These are phyloP conservation scores for Pezicula radicicola DNA, from an alignment of 2,329 filamentous ascomycete species.

Conservation along the genomic window DNA sequence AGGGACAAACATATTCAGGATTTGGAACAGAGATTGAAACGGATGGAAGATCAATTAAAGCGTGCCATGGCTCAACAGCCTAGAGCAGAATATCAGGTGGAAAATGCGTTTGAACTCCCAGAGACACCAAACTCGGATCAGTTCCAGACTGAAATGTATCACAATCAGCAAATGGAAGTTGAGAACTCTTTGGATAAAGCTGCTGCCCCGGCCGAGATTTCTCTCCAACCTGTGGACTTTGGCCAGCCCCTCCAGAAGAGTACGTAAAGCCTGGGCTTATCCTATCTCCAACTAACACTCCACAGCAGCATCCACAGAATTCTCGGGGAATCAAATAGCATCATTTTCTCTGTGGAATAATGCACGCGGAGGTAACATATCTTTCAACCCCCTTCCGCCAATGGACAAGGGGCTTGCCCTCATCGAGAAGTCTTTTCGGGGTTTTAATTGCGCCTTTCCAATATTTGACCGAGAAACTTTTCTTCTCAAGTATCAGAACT, in stretches of 20 bases:
- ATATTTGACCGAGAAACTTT: slow-evolving; percentile 15
- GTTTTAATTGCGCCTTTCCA: slow-evolving; percentile 9
- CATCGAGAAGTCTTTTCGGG: slow-evolving; percentile 10
- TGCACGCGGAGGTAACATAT: not conserved
- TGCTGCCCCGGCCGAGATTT: not conserved
- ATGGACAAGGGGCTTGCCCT: slow-evolving; percentile 10
- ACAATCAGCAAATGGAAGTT: not conserved
- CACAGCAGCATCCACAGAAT: not conserved
- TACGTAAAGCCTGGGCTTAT: not conserved
- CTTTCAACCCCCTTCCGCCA: slow-evolving; percentile 1
- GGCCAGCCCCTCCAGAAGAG: not conserved
- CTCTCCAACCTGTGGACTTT: not conserved
- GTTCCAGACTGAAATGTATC: not conserved
- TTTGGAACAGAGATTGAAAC: not conserved
- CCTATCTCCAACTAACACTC: not conserved
- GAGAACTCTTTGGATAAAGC: not conserved
- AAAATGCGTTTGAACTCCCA: not conserved
- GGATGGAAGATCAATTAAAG: slow-evolving; percentile 1
- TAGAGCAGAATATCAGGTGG: not conserved
- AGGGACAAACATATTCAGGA: slow-evolving; percentile 2
- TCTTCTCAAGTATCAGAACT: slow-evolving; percentile 9
- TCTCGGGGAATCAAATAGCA: not conserved
- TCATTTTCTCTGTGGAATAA: not conserved
- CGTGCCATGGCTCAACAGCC: not conserved
- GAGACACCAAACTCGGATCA: not conserved